Percentiles rank a stretch among this genome's conserved stretches.
Conservation (phyloP, 345 rosid species). For the Pseudoturritis turrita region DNA sequence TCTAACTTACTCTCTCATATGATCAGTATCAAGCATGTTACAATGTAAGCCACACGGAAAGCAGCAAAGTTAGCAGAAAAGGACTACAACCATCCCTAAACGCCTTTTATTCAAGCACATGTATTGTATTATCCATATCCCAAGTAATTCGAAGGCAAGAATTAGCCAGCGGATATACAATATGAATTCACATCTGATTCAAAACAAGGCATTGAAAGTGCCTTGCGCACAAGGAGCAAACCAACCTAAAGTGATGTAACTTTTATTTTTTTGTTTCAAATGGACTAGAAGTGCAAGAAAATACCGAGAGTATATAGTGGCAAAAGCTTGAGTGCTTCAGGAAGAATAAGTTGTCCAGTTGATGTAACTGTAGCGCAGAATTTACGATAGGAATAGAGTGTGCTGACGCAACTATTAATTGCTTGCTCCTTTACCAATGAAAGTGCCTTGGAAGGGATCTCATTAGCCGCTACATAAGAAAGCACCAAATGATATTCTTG, state of each 20-base stretch:
- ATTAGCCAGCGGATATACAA: not conserved
- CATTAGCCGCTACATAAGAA: conserved; percentile 58
- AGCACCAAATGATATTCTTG: not conserved
- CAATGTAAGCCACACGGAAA: not conserved
- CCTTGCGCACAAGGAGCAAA: not conserved
- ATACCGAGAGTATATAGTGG: conserved; percentile 92
- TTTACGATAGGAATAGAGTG: conserved; percentile 80
- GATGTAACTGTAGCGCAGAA: conserved; percentile 96
- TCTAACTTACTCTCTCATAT: not conserved
- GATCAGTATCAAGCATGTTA: conserved; percentile 9
- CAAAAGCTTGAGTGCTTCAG: conserved; percentile 95
- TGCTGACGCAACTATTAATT: conserved; percentile 62
- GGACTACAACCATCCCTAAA: not conserved
- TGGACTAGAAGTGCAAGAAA: not conserved
- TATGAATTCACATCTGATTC: not conserved
- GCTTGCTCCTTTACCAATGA: conserved; percentile 64
- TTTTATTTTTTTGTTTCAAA: not conserved
- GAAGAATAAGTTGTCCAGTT: conserved; percentile 93
- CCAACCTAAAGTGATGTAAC: not conserved
- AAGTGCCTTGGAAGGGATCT: conserved; percentile 65
- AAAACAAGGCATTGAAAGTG: not conserved
- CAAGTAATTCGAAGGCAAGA: not conserved
- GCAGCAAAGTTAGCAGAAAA: not conserved
- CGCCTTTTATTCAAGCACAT: not conserved
- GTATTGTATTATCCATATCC: not conserved